Evolutionary conservation across 345 rosid species (phyloP).

Genomic region (Lagerstroemia speciosa): DNA sequence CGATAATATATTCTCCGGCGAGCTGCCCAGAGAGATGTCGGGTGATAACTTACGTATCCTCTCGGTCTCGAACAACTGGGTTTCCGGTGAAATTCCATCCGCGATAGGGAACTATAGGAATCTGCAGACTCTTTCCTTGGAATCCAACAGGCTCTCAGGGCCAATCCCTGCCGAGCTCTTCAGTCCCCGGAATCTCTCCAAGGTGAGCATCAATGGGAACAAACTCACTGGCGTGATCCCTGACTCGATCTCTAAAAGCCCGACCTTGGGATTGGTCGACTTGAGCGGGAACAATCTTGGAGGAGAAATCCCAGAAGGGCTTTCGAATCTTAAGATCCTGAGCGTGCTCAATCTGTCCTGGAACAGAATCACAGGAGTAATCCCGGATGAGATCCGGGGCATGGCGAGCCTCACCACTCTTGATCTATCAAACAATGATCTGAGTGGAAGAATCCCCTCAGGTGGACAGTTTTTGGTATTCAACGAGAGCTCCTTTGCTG

Average conservation of each 20-base stretch:
- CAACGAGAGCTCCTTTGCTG: slow-evolving; percentile 54
- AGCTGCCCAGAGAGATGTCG: slow-evolving; percentile 56
- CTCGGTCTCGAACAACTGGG: slow-evolving; percentile 43
- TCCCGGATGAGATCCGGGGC: slow-evolving; percentile 50
- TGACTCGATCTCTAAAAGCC: slow-evolving; percentile 30
- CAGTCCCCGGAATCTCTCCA: slow-evolving; percentile 31
- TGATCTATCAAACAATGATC: slow-evolving; percentile 63
- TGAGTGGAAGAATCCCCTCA: slow-evolving; percentile 48
- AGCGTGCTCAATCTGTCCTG: slow-evolving; percentile 61
- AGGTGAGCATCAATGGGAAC: slow-evolving; percentile 47
- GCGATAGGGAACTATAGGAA: slow-evolving; percentile 40
- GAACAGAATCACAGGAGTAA: slow-evolving; percentile 56
- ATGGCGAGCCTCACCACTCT: slow-evolving; percentile 75
- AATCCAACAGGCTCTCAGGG: slow-evolving; percentile 45
- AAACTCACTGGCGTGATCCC: slow-evolving; percentile 57
- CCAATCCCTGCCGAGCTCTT: slow-evolving; percentile 49
- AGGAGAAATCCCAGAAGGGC: slow-evolving; percentile 57
- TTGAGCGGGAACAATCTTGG: slow-evolving; percentile 50
- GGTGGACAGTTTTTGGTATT: slow-evolving; percentile 78
- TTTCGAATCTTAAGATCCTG: slow-evolving; percentile 34
- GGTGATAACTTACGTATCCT: slow-evolving; percentile 31
- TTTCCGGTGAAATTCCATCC: slow-evolving; percentile 59
- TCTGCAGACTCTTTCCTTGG: slow-evolving; percentile 40
- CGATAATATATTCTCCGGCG: slow-evolving; percentile 65
- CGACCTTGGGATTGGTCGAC: slow-evolving; percentile 48